These are phyloP conservation scores for Jimgerdemannia lactiflua DNA, from an alignment of 192 early-diverging fungal genomes.

Conservation along the genomic window DNA sequence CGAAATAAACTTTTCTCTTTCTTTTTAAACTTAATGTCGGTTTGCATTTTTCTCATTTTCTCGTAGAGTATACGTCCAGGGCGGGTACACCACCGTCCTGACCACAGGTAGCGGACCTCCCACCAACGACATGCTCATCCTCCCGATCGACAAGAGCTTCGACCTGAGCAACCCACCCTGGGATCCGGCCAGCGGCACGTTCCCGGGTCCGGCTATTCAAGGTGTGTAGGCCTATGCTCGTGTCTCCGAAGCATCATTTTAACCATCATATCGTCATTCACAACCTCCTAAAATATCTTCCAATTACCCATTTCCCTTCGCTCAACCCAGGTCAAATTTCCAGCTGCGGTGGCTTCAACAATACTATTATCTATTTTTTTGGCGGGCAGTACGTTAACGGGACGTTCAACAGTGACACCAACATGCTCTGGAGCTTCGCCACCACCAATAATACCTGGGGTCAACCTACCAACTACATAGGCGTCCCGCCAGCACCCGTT, in stretches of 20 bases:
- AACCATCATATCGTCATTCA: background rate
- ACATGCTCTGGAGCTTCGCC: conserved; percentile 6
- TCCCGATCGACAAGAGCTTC: conserved; percentile 6
- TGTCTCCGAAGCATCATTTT: background rate
- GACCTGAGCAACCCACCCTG: conserved; percentile 2
- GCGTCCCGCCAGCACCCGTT: background rate
- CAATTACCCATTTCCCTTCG: background rate
- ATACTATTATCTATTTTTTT: conserved; percentile 8
- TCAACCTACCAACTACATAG: background rate
- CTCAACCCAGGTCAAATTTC: conserved; percentile 5
- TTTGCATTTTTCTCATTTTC: background rate
- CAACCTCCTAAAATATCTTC: too few relatives aligned
- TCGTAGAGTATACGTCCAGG: conserved; percentile 6
- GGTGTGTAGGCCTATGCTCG: background rate
- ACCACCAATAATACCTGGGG: conserved; percentile 10
- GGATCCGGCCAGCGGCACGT: conserved; percentile 10
- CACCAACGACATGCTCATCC: conserved; percentile 14
- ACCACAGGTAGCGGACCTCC: background rate
- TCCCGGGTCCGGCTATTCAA: conserved; percentile 4
- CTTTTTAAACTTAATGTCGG: background rate
- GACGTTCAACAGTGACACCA: background rate
- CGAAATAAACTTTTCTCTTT: too few relatives aligned
- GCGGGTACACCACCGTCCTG: conserved; percentile 7
- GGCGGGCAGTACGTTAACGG: conserved; percentile 1
- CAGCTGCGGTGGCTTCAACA: conserved; percentile 7